Percentiles rank a stretch among this genome's conserved stretches.
Evolutionary conservation across 129 eudicot genomes (phyloP).

Genomic region (Saussurea involucrata): DNA sequence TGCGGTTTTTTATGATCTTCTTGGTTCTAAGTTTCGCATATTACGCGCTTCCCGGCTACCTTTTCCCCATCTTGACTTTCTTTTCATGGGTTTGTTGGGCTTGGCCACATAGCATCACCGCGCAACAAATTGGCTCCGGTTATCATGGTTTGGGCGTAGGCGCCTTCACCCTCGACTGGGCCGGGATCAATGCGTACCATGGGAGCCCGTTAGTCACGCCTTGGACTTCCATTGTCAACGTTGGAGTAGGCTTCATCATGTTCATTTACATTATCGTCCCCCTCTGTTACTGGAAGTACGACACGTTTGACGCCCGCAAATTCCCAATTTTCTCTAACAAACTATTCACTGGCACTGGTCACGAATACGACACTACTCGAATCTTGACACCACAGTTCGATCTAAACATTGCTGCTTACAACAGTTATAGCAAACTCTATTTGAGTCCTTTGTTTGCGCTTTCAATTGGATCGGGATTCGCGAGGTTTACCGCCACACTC

Average conservation of each 20-base stretch:
- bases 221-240: conserved; percentile 76
- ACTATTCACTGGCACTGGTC: conserved; percentile 62
- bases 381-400: conserved; percentile 81
- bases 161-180: conserved; percentile 95
- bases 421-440: conserved; percentile 76
- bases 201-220: conserved; percentile 95
- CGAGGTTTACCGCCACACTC: conserved; percentile 84
- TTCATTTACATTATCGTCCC: conserved; percentile 88
- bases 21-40: conserved; percentile 73
- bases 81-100: conserved; percentile 98
- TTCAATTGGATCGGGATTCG: conserved; percentile 92
- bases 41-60: conserved; percentile 87
- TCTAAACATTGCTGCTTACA: conserved; percentile 71
- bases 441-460: conserved; percentile 92
- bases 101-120: conserved; percentile 84
- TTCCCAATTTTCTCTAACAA: conserved; percentile 85
- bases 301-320: conserved; percentile 82
- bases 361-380: conserved; percentile 73
- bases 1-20: conserved; percentile 72
- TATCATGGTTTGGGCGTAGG: conserved; percentile 88
- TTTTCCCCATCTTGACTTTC: conserved; percentile 79
- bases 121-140: conserved; percentile 89
- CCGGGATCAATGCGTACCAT: conserved; percentile 91
- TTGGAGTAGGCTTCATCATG: conserved; percentile 79
- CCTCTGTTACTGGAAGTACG: conserved; percentile 86